Conservation (phyloP, 2,329 filamentous ascomycete species). For the Tolypocladium tropicale region DNA sequence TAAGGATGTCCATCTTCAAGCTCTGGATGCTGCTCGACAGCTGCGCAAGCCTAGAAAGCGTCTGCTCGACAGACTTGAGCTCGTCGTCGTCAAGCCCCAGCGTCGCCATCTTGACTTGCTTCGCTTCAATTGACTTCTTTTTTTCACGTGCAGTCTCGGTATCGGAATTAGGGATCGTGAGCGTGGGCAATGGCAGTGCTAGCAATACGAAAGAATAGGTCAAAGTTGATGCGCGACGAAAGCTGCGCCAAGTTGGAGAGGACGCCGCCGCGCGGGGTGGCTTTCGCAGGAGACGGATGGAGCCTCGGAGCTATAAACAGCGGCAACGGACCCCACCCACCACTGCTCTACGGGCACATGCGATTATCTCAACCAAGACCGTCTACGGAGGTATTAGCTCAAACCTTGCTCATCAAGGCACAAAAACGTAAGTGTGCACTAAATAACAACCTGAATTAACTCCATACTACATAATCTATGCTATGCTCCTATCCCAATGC, state of each 20-base stretch:
- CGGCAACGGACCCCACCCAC: not conserved
- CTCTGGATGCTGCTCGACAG: slow-evolving; percentile 59
- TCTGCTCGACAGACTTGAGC: slow-evolving; percentile 60
- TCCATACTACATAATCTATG: not conserved
- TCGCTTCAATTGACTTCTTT: not conserved
- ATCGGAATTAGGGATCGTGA: not conserved
- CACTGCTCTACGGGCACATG: too few species aligned
- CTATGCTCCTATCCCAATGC: not conserved
- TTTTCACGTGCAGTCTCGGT: not conserved
- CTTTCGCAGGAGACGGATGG: too few species aligned
- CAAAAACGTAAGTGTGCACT: not conserved
- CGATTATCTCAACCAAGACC: too few species aligned
- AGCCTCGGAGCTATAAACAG: not conserved
- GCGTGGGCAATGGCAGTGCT: not conserved
- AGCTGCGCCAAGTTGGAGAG: not conserved
- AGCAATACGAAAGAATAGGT: not conserved
- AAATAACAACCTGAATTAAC: not conserved
- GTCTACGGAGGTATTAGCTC: too few species aligned
- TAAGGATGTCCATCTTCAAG: slow-evolving; percentile 49
- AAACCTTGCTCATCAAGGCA: too few species aligned
- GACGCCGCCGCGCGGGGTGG: not conserved
- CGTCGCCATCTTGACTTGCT: slow-evolving; percentile 21
- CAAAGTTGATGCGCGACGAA: not conserved
- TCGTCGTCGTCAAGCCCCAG: slow-evolving; percentile 48
- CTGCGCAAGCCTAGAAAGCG: slow-evolving; percentile 56